Evolutionary conservation across 345 rosid species (phyloP).

Genomic region (Brassica nigra): DNA sequence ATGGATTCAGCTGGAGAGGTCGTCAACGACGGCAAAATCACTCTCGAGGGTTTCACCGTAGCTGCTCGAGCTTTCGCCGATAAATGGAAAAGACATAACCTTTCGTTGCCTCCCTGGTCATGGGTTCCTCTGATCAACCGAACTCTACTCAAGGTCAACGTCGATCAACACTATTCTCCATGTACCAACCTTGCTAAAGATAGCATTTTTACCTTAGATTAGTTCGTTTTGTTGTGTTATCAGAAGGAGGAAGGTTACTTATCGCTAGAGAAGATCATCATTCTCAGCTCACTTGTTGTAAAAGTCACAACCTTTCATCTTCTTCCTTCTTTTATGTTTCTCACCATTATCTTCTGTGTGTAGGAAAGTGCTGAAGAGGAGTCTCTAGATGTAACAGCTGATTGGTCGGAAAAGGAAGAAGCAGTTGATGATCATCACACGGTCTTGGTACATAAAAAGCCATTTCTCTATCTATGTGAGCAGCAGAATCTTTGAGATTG

Average conservation of each 20-base stretch:
- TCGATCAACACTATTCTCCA: neutral
- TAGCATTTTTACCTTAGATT: neutral
- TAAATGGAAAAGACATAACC: slow-evolving; percentile 53
- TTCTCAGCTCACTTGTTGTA: slow-evolving; percentile 51
- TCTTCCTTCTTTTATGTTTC: slow-evolving; percentile 5
- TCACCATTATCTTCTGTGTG: neutral
- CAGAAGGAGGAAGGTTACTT: slow-evolving; percentile 56
- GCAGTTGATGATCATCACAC: slow-evolving; percentile 56
- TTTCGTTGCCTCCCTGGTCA: slow-evolving; percentile 55
- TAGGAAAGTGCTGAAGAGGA: slow-evolving; percentile 41
- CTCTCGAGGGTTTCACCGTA: slow-evolving; percentile 47
- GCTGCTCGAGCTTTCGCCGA: slow-evolving; percentile 54
- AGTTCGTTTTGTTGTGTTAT: neutral
- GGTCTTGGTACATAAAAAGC: slow-evolving; percentile 51
- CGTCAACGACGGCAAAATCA: slow-evolving; percentile 60
- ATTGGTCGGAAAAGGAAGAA: slow-evolving; percentile 43
- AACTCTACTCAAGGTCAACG: slow-evolving; percentile 43
- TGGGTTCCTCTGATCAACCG: slow-evolving; percentile 49
- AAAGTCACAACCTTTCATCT: neutral
- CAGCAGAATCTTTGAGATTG: neutral
- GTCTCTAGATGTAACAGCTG: slow-evolving; percentile 30
- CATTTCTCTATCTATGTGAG: neutral
- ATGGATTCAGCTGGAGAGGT: slow-evolving; percentile 26
- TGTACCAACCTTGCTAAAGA: neutral
- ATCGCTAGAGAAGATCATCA: slow-evolving; percentile 56